Evolutionary conservation across 306 rosid genomes (phyloP), one percentile per base, ranked within the genome.

Genomic region (Begonia peltatifolia): DNA sequence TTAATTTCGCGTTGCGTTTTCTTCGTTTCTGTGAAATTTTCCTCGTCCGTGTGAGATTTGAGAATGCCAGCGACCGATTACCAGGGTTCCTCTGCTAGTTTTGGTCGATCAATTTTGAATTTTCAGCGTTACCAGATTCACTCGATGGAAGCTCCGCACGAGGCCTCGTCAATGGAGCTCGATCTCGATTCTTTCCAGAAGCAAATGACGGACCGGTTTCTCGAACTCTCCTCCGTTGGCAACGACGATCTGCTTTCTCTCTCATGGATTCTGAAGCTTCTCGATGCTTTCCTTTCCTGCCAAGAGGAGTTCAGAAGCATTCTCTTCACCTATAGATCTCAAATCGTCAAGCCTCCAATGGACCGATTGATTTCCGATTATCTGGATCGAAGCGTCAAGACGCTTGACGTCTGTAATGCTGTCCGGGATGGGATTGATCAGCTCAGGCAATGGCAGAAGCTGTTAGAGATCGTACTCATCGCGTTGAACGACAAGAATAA

Each of bases 371-470:
- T 85, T 0, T 43, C 70, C 15, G 97, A 89, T 10, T 82, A 82
- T 47, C 76, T 79, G 12, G 95, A 85, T 12, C 75, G 97, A 30
- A 78, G 80, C 71, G 76, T 89, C 42, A 89, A 89, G 63, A 87
- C 94, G 2, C 71, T 89, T 7, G 97, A 89, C 56, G 84, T 89
- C 5, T 89, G 97, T 56, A 89, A 89, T 53, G 95, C 97, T 1
- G 60, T 89, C 38, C 81, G 97, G 16, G 95, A 89, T 60, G 97
- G 97, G 51, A 64, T 89, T 60, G 95, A 89, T 49, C 87, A 78
- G 74, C 68, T 89, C 57, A 52, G 83, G 44, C 95, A 85, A 56
- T 89, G 94, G 94, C 78, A 78, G 60, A 84, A 75, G 70, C 74
- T 78, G 1, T 49, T 85, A 9, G 94, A 85, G 75, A 89, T 89